Percentiles rank a stretch among this genome's conserved stretches.
phyloP scores from a whole-genome alignment of 2,329 filamentous ascomycete species.

The Cercospora sesami region DNA sequence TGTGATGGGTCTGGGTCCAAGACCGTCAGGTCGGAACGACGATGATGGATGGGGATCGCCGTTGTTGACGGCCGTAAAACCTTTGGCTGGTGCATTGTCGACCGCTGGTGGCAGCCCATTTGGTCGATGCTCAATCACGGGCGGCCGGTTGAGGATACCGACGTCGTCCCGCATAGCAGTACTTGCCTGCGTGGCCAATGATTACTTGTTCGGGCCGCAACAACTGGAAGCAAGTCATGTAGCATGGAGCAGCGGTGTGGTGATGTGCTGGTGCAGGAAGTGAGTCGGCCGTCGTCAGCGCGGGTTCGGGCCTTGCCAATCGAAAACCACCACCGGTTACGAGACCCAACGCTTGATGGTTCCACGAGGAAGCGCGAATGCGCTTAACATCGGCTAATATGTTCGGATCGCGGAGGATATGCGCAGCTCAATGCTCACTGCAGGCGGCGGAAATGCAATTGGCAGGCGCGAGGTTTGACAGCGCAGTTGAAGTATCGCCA shows the following conservation, averaged over 20 bases:
- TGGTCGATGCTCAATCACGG: conserved; percentile 20
- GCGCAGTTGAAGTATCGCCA: not conserved
- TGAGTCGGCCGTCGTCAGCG: conserved; percentile 11
- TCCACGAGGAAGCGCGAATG: conserved; percentile 15
- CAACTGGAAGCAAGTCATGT: conserved; percentile 17
- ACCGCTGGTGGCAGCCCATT: conserved; percentile 25
- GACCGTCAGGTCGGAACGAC: conserved; percentile 25
- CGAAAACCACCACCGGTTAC: not conserved
- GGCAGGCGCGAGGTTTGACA: not conserved
- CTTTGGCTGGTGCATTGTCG: conserved; percentile 24
- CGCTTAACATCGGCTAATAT: conserved; percentile 23
- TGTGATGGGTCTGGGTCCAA: conserved; percentile 10
- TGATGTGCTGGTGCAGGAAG: conserved; percentile 4
- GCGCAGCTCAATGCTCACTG: not conserved
- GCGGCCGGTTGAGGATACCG: conserved; percentile 22
- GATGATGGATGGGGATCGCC: conserved; percentile 27
- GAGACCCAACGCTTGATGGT: conserved; percentile 13
- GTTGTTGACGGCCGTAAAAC: conserved; percentile 39
- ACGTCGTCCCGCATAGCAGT: conserved; percentile 30
- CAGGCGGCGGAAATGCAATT: not conserved
- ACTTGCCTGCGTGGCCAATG: conserved; percentile 18
- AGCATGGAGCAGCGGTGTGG: conserved; percentile 17
- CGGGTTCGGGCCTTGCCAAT: conserved; percentile 3
- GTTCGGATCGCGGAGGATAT: conserved; percentile 6
- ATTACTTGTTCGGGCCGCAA: conserved; percentile 20